phyloP scores from a whole-genome alignment of 2,329 filamentous ascomycete species.

The Dendryphion nanum region DNA sequence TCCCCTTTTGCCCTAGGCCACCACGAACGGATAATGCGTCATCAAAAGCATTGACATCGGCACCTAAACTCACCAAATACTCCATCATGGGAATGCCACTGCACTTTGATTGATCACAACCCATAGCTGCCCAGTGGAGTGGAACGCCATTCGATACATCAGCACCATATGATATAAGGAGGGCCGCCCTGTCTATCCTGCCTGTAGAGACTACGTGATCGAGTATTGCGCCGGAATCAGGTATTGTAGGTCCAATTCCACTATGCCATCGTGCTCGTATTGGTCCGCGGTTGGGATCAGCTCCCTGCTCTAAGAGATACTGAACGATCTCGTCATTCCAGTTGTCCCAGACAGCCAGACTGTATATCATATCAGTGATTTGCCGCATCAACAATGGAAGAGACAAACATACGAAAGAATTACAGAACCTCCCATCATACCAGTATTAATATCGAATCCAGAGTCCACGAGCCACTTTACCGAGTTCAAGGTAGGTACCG shows the following conservation, averaged over 20 bases:
- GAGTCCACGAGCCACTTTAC: slow-evolving; percentile 5
- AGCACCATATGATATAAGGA: slow-evolving; percentile 6
- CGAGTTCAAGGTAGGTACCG: slow-evolving; percentile 1
- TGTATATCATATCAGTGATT: too few species aligned
- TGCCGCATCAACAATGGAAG: neutral
- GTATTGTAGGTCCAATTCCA: too few species aligned
- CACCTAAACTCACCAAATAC: slow-evolving; percentile 5
- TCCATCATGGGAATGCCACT: slow-evolving; percentile 10
- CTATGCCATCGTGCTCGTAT: too few species aligned
- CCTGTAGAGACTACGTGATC: slow-evolving; percentile 1
- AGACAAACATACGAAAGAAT: slow-evolving; percentile 7
- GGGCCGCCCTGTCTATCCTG: slow-evolving; percentile 6
- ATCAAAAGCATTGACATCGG: slow-evolving; percentile 6
- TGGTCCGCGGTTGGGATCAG: slow-evolving; percentile 4
- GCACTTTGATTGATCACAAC: too few species aligned
- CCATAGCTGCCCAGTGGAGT: slow-evolving; percentile 4
- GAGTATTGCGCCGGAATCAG: slow-evolving; percentile 5
- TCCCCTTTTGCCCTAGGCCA: neutral
- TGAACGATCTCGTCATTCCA: neutral
- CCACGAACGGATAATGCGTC: neutral
- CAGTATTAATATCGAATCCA: slow-evolving; percentile 7
- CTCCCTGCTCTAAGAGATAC: slow-evolving; percentile 1
- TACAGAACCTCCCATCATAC: neutral
- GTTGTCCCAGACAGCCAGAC: slow-evolving; percentile 2
- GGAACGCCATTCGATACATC: slow-evolving; percentile 6